These are phyloP conservation scores for Aspergillaceae sp. DNA, from an alignment of 2,329 filamentous ascomycete genomes.

Conservation along the genomic window DNA sequence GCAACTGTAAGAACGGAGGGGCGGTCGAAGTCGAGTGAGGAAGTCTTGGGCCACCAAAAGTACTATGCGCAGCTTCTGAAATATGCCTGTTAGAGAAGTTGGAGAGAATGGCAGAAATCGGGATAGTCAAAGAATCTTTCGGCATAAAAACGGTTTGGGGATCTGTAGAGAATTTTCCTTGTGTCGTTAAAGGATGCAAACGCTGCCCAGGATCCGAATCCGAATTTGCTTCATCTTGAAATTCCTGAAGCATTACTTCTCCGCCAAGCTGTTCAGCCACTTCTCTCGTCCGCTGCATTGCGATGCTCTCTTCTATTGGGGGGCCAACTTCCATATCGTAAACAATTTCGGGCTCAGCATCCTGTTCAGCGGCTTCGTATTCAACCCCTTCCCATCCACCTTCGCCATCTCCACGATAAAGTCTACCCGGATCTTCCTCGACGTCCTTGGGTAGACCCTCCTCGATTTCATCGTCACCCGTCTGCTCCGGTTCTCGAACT, in stretches of 20 bases:
- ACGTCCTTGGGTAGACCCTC: slow-evolving; percentile 15
- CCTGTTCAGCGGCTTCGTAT: slow-evolving; percentile 9
- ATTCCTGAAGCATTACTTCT: slow-evolving; percentile 37
- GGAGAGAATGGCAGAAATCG: slow-evolving; percentile 60
- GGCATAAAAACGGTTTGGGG: slow-evolving; percentile 71
- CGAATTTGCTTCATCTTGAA: slow-evolving; percentile 32
- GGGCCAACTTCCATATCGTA: slow-evolving; percentile 23
- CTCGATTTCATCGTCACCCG: slow-evolving; percentile 10
- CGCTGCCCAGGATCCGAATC: slow-evolving; percentile 39
- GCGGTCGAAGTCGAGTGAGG: slow-evolving; percentile 71
- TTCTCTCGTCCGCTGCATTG: slow-evolving; percentile 28
- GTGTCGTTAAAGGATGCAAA: slow-evolving; percentile 63
- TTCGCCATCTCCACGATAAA: slow-evolving; percentile 32
- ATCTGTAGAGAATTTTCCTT: slow-evolving; percentile 64
- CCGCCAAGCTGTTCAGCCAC: slow-evolving; percentile 33
- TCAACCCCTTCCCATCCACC: slow-evolving; percentile 31
- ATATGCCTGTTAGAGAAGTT: slow-evolving; percentile 67
- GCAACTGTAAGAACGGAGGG: slow-evolving; percentile 37
- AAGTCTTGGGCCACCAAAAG: slow-evolving; percentile 68
- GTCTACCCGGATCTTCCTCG: slow-evolving; percentile 23
- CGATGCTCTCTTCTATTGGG: slow-evolving; percentile 19
- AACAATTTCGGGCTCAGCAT: slow-evolving; percentile 18
- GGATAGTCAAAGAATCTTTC: slow-evolving; percentile 57
- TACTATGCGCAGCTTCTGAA: slow-evolving; percentile 57
- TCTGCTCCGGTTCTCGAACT: slow-evolving; percentile 16